Base-by-base conservation (phyloP, 768 basidiomycete genomes). In the Phaeotremella skinneri region DNA sequence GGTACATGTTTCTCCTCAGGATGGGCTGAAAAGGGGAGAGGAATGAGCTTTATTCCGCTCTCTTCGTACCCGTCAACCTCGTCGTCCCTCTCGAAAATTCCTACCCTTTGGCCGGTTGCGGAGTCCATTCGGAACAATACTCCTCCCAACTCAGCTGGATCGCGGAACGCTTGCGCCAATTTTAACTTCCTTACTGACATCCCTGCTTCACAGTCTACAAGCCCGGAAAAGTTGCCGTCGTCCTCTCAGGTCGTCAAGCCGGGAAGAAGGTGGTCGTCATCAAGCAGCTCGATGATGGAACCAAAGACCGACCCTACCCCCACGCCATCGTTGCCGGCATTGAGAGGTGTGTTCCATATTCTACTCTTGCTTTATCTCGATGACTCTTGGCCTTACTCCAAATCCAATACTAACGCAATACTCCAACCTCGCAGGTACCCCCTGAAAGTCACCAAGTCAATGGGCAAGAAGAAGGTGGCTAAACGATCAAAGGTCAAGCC, bases 191-290 rank as follows among this genome's bases (percentile, higher is more conserved):
- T 26, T 42, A 26, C 39, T 53, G 42, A 47, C 54, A 4, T 3
- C 45, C 23, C 17, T 17, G n/a, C 20, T n/a, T 41, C 60, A 63
- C 68, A 79, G 78, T 79, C 76, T 80, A 80, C 79, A 80, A 80
- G 77, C 79, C 79, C 68, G 78, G 78, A 72, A 79, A 79, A 69
- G 78, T 79, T 58, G 78, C 78, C 68, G 92, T 98, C 81, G 86
- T 97, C 79, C 90, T 98, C 78, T 90, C 92, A 81, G 96, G 96
- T 78, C 92, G 96, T 78, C 96, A 97, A 79, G 96, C 96, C 67
- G 96, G 96, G 77, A 91, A 90, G 83, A 99, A 99, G 84, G 94
- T 97, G 69, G 94, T 99, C 62, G 89, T 98, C 68, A 91, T 99
- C 80, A 96, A 93, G 81, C 94, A 97, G 80, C 78, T 86, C 63